Percentiles rank a stretch among this genome's conserved stretches.
These are phyloP conservation scores for Lindgomyces ingoldianus DNA, from an alignment of 495 filamentous ascomycete genomes.

Conservation along the genomic window DNA sequence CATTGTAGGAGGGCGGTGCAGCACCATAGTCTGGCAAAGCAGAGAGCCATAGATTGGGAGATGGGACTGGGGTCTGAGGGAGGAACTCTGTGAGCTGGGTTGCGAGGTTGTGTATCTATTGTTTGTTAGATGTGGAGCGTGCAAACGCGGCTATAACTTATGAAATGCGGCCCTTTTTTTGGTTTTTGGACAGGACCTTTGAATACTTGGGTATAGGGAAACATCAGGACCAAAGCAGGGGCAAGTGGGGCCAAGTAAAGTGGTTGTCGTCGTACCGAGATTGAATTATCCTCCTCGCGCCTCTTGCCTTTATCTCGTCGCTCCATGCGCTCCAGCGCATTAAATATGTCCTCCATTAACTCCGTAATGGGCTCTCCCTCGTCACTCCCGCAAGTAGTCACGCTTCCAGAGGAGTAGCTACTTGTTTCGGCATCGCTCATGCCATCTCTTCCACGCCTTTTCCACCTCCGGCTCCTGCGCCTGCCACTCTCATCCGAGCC, in stretches of 20 bases:
- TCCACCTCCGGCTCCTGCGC: conserved; percentile 6
- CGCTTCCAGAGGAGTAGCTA: conserved; percentile 20
- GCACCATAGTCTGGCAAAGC: conserved; percentile 3
- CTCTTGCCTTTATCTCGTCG: conserved; percentile 4
- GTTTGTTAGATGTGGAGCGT: conserved; percentile 14
- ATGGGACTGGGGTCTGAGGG: conserved; percentile 22
- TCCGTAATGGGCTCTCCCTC: conserved; percentile 20
- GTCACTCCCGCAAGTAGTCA: conserved; percentile 3
- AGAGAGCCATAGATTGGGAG: conserved; percentile 23
- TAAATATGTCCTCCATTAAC: conserved; percentile 30
- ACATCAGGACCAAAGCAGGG: not conserved
- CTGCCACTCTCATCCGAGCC: conserved; percentile 39
- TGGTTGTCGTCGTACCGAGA: conserved; percentile 32
- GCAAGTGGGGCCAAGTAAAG: conserved; percentile 18
- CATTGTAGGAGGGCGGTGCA: conserved; percentile 41
- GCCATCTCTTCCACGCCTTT: not conserved
- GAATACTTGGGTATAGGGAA: not conserved
- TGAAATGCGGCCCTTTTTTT: no score
- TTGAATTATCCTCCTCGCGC: conserved; percentile 6
- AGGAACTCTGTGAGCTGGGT: conserved; percentile 23
- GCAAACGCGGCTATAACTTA: not conserved
- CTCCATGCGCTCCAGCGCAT: conserved; percentile 26
- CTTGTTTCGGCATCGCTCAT: not conserved
- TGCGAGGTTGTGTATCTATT: conserved; percentile 32
- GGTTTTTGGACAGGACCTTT: no score